These are phyloP conservation scores for Piloderma croceum DNA, from an alignment of 768 basidiomycete species.

Conservation along the genomic window DNA sequence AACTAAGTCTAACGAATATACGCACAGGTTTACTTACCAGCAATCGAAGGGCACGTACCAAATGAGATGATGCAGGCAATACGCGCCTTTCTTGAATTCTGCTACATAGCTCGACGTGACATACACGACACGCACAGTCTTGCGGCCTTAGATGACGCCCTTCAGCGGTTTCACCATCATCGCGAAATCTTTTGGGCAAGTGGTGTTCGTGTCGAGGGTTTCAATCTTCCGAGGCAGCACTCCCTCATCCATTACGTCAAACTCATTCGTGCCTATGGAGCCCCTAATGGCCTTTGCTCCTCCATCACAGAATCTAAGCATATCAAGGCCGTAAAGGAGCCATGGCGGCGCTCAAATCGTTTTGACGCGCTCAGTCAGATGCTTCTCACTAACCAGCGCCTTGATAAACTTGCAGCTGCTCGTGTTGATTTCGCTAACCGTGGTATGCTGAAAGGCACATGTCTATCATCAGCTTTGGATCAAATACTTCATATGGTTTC, in stretches of 20 bases:
- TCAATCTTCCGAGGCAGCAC: conserved; percentile 17
- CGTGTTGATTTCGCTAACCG: conserved; percentile 12
- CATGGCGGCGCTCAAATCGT: conserved; percentile 17
- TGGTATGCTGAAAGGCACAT: conserved; percentile 12
- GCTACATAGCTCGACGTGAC: conserved; percentile 16
- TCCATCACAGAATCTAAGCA: conserved; percentile 22
- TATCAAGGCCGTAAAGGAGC: conserved; percentile 21
- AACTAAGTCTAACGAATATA: not conserved
- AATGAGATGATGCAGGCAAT: conserved; percentile 12
- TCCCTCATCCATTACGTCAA: conserved; percentile 13
- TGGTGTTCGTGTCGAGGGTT: conserved; percentile 9
- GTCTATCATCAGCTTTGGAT: not conserved
- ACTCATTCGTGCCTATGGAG: conserved; percentile 13
- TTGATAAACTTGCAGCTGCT: conserved; percentile 16
- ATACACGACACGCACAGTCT: conserved; percentile 9
- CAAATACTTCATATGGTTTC: not conserved
- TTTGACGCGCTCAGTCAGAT: conserved; percentile 18
- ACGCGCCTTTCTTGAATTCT: conserved; percentile 19
- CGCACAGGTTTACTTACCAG: conserved; percentile 17
- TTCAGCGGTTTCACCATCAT: conserved; percentile 8
- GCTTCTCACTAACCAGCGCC: conserved; percentile 16
- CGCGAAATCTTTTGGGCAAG: conserved; percentile 10
- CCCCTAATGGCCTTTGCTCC: conserved; percentile 19
- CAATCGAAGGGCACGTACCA: conserved; percentile 16
- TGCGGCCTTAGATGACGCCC: conserved; percentile 1